Conservation (phyloP, 177 flowering plant species). For the Vitis hybrid region DNA sequence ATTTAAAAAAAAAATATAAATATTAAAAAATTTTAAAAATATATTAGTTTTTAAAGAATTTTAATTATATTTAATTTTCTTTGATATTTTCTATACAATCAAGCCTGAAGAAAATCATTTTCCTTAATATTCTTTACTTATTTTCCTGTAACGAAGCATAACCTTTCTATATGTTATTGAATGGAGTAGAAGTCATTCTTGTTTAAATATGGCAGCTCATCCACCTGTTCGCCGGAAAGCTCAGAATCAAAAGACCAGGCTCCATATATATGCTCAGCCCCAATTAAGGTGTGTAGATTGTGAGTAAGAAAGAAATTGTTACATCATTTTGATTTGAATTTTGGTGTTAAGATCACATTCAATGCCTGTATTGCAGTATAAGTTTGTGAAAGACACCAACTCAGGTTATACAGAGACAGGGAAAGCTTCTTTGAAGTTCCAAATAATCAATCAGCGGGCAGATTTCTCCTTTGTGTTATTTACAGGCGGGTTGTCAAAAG, state of each 20-base stretch:
- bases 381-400: conserved; percentile 43
- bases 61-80: not conserved
- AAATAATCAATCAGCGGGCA: conserved; percentile 78
- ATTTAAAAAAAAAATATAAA: no score
- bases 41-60: no score
- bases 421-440: conserved; percentile 45
- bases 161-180: not conserved
- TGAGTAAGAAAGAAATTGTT: no score
- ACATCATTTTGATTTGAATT: not conserved
- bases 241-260: conserved; percentile 24
- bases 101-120: no score
- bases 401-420: conserved; percentile 57
- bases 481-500: conserved; percentile 56
- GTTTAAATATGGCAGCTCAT: conserved; percentile 34
- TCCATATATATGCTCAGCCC: conserved; percentile 59
- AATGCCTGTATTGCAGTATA: conserved; percentile 42
- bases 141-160: no score
- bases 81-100: not conserved
- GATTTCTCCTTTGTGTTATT: conserved; percentile 84
- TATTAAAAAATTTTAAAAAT: no score
- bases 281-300: conserved; percentile 49
- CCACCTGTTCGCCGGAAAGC: conserved; percentile 29
- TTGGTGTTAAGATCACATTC: not conserved
- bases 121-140: no score
- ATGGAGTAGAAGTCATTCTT: not conserved